Base-by-base conservation (phyloP, 1,284 basidiomycete genomes). In the Trametes polyzona region DNA sequence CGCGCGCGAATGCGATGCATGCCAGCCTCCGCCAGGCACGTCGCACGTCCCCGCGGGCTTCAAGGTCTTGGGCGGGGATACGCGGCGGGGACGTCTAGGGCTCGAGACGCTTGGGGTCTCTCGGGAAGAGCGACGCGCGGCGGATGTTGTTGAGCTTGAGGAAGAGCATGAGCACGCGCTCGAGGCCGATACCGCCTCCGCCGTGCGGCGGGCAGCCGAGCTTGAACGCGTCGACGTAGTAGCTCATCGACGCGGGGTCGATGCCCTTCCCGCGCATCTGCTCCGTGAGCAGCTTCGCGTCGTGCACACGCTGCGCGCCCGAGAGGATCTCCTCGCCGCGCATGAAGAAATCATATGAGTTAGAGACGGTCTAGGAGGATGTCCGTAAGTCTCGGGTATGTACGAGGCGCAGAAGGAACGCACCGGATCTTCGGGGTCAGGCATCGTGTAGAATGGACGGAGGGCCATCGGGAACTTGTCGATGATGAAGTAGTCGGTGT, bases 341-440 rank as follows among this genome's bases (percentile, higher is more conserved):
- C 95, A 99, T 98, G 84, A 99, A 98, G 76, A 99, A 98, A 78
- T 99, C 96, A 76, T 99, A 99, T 41, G 96, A 98, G 78, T 99
- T 98, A 54, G 96, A 97, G 53, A 98, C 82, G 16, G 86, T 86
- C 87, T 95, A n/a, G n/a, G n/a, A n/a, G 65, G 29, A 7, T 30
- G 33, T 32, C 33, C 33, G 33, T 35, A 4, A 35, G 5, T 42
- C 16, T 5, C 16, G 55, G 16, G 36, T 56, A 44, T 54, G 50
- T n/a, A 10, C 12, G 24, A 37, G 21, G 23, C 37, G 46, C 42
- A 55, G 36, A 14, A 27, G 51, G 33, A 21, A 73, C 88, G 67
- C 68, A 94, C 93, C 9, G 92, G 86, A 75, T 97, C 88, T 58
- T 83, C 79, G 21, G 95, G 86, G 77, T 97, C 95, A 56, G 95